These are phyloP conservation scores for Paramecium caudatum DNA, from an alignment of 73 alveolate species.

Conservation along the genomic window DNA sequence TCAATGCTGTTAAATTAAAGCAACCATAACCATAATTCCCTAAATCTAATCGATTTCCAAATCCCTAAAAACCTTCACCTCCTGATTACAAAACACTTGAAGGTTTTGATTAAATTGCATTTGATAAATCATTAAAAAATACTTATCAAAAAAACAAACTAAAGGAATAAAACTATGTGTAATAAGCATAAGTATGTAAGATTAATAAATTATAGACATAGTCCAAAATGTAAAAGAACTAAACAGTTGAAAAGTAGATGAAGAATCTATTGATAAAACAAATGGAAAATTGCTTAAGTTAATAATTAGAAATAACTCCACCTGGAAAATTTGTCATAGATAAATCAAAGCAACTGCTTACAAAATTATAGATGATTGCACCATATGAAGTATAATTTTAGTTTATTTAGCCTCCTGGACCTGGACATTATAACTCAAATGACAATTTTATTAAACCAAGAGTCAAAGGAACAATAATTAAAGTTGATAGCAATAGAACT, in stretches of 20 bases:
- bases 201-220: constrained; percentile 3
- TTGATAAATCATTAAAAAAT: background rate
- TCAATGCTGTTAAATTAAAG: background rate
- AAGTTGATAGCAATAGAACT: constrained; percentile 18
- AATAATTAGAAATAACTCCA: constrained; percentile 19
- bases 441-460: background rate
- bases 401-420: constrained; percentile 54
- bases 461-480: constrained; percentile 7
- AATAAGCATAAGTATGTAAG: constrained; percentile 52
- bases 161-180: constrained; percentile 6
- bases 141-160: background rate
- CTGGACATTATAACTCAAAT: constrained; percentile 38
- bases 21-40: background rate
- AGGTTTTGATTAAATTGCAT: constrained; percentile 61
- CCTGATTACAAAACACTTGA: constrained; percentile 46
- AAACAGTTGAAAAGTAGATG: background rate
- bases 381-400: background rate
- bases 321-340: background rate
- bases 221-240: background rate
- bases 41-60: constrained; percentile 30
- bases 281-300: background rate
- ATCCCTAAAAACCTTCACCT: background rate
- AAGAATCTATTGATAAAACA: background rate
- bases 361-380: background rate
- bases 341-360: background rate